These are phyloP conservation scores for Amanita subjunquillea DNA, from an alignment of 768 basidiomycete species.

Conservation along the genomic window DNA sequence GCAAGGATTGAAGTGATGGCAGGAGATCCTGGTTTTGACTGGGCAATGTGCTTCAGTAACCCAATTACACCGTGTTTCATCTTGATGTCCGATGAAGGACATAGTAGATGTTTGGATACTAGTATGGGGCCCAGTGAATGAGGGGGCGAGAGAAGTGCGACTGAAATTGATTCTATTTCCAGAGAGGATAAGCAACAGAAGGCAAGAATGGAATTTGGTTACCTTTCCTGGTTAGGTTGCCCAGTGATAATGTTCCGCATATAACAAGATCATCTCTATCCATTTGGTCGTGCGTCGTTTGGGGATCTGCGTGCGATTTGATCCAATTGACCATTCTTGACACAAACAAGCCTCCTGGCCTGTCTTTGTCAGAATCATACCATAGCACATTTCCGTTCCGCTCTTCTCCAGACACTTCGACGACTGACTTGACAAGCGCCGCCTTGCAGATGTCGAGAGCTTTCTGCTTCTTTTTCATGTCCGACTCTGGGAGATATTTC, in stretches of 20 bases:
- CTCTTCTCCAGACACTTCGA: slow-evolving; percentile 79
- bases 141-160: slow-evolving; percentile 53
- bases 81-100: slow-evolving; percentile 55
- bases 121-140: slow-evolving; percentile 55
- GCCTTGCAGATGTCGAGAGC: slow-evolving; percentile 77
- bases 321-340: slow-evolving; percentile 72
- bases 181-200: slow-evolving; percentile 3
- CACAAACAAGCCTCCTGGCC: slow-evolving; percentile 65
- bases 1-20: slow-evolving; percentile 51
- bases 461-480: slow-evolving; percentile 53
- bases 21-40: slow-evolving; percentile 47
- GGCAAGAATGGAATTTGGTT: slow-evolving; percentile 8
- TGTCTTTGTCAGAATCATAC: slow-evolving; percentile 44
- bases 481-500: slow-evolving; percentile 38
- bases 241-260: slow-evolving; percentile 74
- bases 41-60: slow-evolving; percentile 79
- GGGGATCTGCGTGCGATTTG: slow-evolving; percentile 33
- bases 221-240: slow-evolving; percentile 77
- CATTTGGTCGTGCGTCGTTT: slow-evolving; percentile 10
- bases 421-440: slow-evolving; percentile 75
- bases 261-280: slow-evolving; percentile 68
- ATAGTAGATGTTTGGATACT: slow-evolving; percentile 44
- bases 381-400: slow-evolving; percentile 71
- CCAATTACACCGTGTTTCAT: slow-evolving; percentile 86
- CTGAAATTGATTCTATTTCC: slow-evolving; percentile 44